Conservation (phyloP, 2,329 filamentous ascomycete species). For the Aspergillus sp. region DNA sequence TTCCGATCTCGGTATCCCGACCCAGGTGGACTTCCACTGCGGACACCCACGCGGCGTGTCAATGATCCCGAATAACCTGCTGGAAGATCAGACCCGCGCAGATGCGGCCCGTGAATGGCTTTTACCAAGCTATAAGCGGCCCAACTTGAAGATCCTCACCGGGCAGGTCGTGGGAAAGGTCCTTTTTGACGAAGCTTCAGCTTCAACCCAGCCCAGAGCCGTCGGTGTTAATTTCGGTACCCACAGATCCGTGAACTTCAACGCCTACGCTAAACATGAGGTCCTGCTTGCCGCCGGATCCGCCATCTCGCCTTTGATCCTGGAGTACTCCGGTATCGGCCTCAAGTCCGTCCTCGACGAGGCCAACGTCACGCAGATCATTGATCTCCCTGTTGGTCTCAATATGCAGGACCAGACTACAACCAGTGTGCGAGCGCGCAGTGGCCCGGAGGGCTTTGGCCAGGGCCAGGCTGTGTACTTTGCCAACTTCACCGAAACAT, state of each 20-base stretch:
- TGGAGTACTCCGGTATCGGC: conserved; percentile 31
- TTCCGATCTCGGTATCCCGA: conserved; percentile 12
- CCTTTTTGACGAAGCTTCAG: conserved; percentile 11
- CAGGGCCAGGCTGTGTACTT: conserved; percentile 30
- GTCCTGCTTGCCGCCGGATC: conserved; percentile 30
- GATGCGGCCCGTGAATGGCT: conserved; percentile 31
- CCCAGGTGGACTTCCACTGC: conserved; percentile 23
- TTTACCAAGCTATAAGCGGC: conserved; percentile 23
- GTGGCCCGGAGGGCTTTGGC: conserved; percentile 13
- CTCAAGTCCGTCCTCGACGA: conserved; percentile 17
- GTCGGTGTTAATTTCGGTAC: conserved; percentile 28
- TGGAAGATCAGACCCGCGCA: conserved; percentile 25
- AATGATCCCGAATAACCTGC: conserved; percentile 28
- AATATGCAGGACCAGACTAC: conserved; percentile 33
- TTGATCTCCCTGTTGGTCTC: conserved; percentile 30
- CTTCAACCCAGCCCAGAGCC: background rate
- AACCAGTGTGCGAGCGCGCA: conserved; percentile 18
- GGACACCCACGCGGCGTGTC: conserved; percentile 30
- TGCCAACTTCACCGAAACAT: conserved; percentile 27
- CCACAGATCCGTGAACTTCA: conserved; percentile 19
- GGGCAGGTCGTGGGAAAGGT: conserved; percentile 28
- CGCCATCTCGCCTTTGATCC: conserved; percentile 25
- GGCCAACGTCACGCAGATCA: conserved; percentile 17
- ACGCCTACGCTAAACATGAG: conserved; percentile 24
- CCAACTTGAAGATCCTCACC: conserved; percentile 23